These are phyloP conservation scores for Entamoeba nuttalli DNA, from an alignment of 208 protist genomes.

Conservation along the genomic window DNA sequence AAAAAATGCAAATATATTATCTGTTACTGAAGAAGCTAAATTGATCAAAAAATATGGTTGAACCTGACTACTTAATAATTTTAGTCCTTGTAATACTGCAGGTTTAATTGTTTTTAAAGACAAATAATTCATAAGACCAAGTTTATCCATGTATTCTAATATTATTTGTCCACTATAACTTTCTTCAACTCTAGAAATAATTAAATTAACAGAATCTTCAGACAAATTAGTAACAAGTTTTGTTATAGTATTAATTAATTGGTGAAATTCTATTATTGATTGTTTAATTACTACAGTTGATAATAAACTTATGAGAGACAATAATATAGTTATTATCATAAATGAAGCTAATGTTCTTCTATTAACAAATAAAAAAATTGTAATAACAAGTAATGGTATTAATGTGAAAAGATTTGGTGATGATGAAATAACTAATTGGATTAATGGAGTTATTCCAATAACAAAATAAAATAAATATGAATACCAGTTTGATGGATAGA, in stretches of 20 bases:
- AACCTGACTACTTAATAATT: neutral
- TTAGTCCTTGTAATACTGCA: neutral
- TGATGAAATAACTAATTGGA: neutral
- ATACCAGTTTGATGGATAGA: neutral
- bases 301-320: neutral
- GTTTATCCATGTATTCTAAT: neutral
- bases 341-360: neutral
- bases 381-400: neutral
- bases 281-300: neutral
- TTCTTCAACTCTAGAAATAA: neutral
- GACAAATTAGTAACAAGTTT: neutral
- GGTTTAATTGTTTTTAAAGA: neutral
- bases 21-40: neutral
- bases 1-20: neutral
- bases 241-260: neutral
- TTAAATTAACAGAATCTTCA: neutral
- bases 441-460: neutral
- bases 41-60: neutral
- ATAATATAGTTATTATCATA: neutral
- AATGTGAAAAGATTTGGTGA: neutral
- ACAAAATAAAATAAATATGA: neutral
- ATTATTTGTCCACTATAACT: neutral
- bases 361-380: neutral
- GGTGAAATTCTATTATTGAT: neutral
- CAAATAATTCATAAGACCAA: neutral